A percentile compares a stretch with the other conserved stretches of the same genome.
Evolutionary conservation across 2,329 filamentous ascomycete genomes (phyloP).

Genomic region (Endocalyx cinctus): DNA sequence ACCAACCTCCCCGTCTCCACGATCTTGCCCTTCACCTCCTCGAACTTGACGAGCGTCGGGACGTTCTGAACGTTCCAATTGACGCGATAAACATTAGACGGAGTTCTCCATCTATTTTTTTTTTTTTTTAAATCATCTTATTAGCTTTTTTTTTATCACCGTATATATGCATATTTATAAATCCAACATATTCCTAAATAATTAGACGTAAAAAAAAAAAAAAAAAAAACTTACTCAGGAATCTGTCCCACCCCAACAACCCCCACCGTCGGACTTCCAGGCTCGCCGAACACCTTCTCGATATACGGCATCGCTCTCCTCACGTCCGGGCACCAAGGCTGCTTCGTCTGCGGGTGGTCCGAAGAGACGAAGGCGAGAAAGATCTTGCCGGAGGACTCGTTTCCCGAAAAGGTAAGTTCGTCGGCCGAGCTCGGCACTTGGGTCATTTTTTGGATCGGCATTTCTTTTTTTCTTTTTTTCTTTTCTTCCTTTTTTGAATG

Average conservation of each 20-base stretch:
- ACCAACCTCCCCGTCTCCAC: constrained; percentile 26
- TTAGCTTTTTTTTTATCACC: too few relatives aligned
- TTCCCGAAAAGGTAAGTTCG: background rate
- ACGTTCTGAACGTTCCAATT: constrained; percentile 29
- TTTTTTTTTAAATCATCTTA: too few relatives aligned
- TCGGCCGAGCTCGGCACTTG: background rate
- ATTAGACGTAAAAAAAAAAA: background rate
- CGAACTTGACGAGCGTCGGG: constrained; percentile 30
- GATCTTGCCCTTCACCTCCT: constrained; percentile 24
- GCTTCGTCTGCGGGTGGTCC: constrained; percentile 27
- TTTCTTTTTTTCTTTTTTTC: too few relatives aligned
- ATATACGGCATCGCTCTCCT: constrained; percentile 30
- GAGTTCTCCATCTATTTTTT: constrained; percentile 32
- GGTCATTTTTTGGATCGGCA: background rate
- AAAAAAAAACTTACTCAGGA: constrained; percentile 23
- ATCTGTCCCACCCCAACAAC: constrained; percentile 31
- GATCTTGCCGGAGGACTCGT: constrained; percentile 4
- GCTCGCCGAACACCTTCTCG: constrained; percentile 22
- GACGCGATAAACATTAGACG: constrained; percentile 28
- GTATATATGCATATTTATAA: too few relatives aligned
- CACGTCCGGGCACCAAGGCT: constrained; percentile 37
- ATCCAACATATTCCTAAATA: too few relatives aligned
- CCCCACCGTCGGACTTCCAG: constrained; percentile 19
- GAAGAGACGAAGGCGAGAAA: constrained; percentile 35
- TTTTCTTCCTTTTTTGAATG: too few relatives aligned